Conservation (phyloP, 805 yeast species). For the Wickerhamiella musiphila region DNA sequence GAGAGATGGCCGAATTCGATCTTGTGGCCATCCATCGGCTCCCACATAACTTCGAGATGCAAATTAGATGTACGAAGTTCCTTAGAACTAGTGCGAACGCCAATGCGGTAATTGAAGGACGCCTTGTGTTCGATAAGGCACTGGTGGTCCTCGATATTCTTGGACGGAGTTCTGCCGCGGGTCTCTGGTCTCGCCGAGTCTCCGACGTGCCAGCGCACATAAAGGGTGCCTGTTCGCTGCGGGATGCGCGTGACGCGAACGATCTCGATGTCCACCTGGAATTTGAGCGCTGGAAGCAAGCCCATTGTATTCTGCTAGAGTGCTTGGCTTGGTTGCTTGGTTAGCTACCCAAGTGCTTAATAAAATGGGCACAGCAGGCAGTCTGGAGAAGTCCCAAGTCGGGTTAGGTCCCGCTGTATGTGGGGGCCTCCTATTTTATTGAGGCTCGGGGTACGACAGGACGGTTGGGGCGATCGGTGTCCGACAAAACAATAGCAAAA, state of each 20-base stretch:
- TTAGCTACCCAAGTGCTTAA: too few species aligned
- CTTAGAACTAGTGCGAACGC: conserved; percentile 21
- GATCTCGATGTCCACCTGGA: conserved; percentile 39
- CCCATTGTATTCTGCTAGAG: too few species aligned
- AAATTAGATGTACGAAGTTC: conserved; percentile 24
- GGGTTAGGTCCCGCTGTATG: too few species aligned
- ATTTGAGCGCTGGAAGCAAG: conserved; percentile 23
- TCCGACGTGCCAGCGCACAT: conserved; percentile 42
- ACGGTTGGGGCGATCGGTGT: too few species aligned
- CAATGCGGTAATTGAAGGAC: conserved; percentile 26
- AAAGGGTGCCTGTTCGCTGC: conserved; percentile 51
- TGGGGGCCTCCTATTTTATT: too few species aligned
- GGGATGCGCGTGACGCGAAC: conserved; percentile 74
- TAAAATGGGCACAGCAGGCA: too few species aligned
- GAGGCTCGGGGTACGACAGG: too few species aligned
- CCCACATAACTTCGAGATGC: conserved; percentile 30
- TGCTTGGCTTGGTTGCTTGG: too few species aligned
- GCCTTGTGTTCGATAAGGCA: conserved; percentile 31
- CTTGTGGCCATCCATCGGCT: conserved; percentile 24
- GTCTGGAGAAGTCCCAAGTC: too few species aligned
- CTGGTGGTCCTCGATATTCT: conserved; percentile 33
- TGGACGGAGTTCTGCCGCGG: conserved; percentile 30
- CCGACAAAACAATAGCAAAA: too few species aligned
- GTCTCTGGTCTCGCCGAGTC: conserved; percentile 32
- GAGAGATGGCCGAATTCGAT: conserved; percentile 46